Evolutionary conservation across 2,329 filamentous ascomycete species (phyloP).

Genomic region (Pseudocercospora fuligena): DNA sequence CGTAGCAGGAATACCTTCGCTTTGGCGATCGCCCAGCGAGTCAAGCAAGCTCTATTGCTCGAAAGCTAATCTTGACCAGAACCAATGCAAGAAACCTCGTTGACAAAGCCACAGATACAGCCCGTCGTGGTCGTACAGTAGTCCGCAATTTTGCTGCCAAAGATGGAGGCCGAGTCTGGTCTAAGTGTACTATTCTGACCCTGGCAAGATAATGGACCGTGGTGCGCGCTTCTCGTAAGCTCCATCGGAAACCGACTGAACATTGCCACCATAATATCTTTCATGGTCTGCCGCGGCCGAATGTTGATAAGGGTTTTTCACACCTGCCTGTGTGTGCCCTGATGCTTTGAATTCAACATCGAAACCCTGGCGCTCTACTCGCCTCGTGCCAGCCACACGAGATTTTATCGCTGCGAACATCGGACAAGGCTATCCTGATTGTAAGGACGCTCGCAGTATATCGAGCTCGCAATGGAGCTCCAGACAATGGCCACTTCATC

Average conservation of each 20-base stretch:
- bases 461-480: no score
- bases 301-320: not conserved
- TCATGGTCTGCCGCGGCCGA: not conserved
- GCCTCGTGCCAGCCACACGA: not conserved
- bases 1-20: not conserved
- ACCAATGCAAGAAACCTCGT: not conserved
- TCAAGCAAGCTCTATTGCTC: not conserved
- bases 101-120: not conserved
- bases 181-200: not conserved
- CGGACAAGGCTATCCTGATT: not conserved
- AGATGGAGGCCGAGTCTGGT: not conserved
- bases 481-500: no score
- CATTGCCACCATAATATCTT: not conserved
- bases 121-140: not conserved
- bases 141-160: not conserved
- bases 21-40: not conserved
- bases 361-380: not conserved
- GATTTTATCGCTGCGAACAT: not conserved
- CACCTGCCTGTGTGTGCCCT: not conserved
- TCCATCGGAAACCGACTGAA: not conserved
- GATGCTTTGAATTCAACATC: not conserved
- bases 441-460: no score
- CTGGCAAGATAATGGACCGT: not conserved
- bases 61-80: not conserved
- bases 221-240: not conserved